These are phyloP conservation scores for Hortiboletus flavorubellus DNA, from an alignment of 768 basidiomycete genomes.

Conservation along the genomic window DNA sequence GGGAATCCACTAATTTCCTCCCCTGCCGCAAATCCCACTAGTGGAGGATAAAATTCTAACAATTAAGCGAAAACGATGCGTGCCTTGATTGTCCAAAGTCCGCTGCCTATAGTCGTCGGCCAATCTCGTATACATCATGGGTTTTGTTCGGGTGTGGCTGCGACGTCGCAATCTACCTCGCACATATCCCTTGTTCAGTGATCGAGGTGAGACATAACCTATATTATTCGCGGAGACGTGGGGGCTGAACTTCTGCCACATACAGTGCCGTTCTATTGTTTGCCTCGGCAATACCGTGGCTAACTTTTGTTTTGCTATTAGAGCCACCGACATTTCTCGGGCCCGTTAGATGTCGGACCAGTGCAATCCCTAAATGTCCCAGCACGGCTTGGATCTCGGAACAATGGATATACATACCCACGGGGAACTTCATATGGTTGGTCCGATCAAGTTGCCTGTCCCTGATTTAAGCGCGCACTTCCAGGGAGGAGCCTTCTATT, in stretches of 20 bases:
- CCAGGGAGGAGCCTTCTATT: slow-evolving; percentile 1
- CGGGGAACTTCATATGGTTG: slow-evolving; percentile 7
- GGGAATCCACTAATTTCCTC: slow-evolving; percentile 40
- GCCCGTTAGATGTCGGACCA: slow-evolving; percentile 2
- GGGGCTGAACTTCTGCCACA: slow-evolving; percentile 3
- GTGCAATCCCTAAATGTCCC: slow-evolving; percentile 2
- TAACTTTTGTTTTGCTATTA: slow-evolving; percentile 24
- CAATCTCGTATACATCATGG: background rate
- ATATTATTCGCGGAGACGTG: slow-evolving; percentile 15
- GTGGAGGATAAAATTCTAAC: background rate
- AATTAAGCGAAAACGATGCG: background rate
- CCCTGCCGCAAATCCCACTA: background rate
- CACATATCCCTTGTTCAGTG: slow-evolving; percentile 15
- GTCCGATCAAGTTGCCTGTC: slow-evolving; percentile 8
- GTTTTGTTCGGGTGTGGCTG: slow-evolving; percentile 17
- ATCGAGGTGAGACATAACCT: slow-evolving; percentile 34
- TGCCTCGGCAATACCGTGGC: background rate
- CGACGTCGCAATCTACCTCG: background rate
- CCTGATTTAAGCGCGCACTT: slow-evolving; percentile 19
- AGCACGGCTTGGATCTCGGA: slow-evolving; percentile 1
- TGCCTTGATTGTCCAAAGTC: slow-evolving; percentile 6
- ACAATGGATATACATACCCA: slow-evolving; percentile 23
- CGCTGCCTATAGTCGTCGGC: background rate
- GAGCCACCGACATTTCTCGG: slow-evolving; percentile 7
- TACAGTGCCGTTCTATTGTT: slow-evolving; percentile 24